Base-by-base conservation (phyloP, 768 basidiomycete species). In the Boletus huronensis region DNA sequence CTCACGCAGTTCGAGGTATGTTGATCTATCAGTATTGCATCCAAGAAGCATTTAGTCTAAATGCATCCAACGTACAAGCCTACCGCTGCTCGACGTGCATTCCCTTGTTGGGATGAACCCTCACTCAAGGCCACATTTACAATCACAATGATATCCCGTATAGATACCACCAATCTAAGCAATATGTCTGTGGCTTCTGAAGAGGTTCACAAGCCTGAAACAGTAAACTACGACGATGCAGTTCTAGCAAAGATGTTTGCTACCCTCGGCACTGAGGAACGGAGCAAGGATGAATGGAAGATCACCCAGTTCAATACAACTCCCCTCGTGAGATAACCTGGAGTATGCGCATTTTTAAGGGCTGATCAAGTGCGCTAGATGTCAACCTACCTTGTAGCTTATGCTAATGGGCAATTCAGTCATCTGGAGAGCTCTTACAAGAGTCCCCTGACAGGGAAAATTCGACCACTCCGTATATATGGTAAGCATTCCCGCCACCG, bases 71-170 rank as follows among this genome's bases (percentile, higher is more conserved):
- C 10, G 9, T 32, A 36, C 16, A 59, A 96, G 87, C 85, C 94
- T 36, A 96, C 90, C 38, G 85, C 85, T 55, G 94, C 95, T 9
- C 77, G 94, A 47, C 79, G 82, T 39, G 83, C 87, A 6, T 90
- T 92, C 70, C 90, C 90, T 26, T 91, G 87, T 74, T 96, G 91
- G 90, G 95, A 97, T 66, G 94, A 97, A 66, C 96, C 95, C 16
- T 77, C 83, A 35, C 77, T 95, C 61, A 98, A 98, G 70, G 88
- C 93, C 0, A 93, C 87, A 3, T 90, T 87, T 66, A 64, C 79
- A 0, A 74, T 93, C 55, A 87, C 85, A 14, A 77, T 95, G 78
- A 78, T 95, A 63, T 90, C 92, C n/a, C 83, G 85, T 55, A 76
- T 74, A 9, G 82, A 83, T 58, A 87, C 89, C 5, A 82, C 84